phyloP scores from a whole-genome alignment of 2,329 filamentous ascomycete genomes.

The Chaetomiaceae sp. region DNA sequence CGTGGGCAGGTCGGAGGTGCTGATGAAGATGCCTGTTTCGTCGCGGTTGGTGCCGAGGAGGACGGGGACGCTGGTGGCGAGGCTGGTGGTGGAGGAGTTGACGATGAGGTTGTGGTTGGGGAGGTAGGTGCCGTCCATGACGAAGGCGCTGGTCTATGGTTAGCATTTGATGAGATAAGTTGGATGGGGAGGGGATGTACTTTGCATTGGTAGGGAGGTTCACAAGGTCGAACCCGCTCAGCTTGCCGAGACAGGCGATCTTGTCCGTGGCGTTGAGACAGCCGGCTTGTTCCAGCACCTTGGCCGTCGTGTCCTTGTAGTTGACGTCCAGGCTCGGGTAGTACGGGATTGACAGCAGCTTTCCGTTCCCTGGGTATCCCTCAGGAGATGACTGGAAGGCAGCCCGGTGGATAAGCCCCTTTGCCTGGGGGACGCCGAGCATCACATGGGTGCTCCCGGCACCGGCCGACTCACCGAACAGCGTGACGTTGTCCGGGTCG shows the following conservation, averaged over 20 bases:
- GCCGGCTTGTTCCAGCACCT: conserved; percentile 27
- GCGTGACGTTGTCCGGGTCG: conserved; percentile 32
- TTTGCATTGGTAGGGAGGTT: conserved; percentile 30
- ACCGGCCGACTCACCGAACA: conserved; percentile 35
- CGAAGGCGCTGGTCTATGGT: conserved; percentile 20
- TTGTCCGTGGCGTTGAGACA: conserved; percentile 25
- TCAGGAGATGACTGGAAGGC: conserved; percentile 31
- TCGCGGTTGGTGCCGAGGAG: conserved; percentile 37
- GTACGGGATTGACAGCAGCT: conserved; percentile 17
- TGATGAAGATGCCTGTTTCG: conserved; percentile 28
- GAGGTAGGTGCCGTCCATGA: conserved; percentile 32
- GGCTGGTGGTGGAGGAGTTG: conserved; percentile 22
- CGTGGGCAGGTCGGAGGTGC: neutral
- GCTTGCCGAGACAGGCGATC: conserved; percentile 27
- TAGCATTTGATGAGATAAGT: neutral
- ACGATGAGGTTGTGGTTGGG: conserved; percentile 27
- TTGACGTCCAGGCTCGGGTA: conserved; percentile 25
- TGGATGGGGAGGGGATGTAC: conserved; percentile 14
- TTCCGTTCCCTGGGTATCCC: conserved; percentile 23
- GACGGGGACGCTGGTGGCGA: conserved; percentile 29
- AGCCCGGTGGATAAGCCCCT: conserved; percentile 30
- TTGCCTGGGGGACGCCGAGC: conserved; percentile 27
- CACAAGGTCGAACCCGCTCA: conserved; percentile 29
- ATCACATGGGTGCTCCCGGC: conserved; percentile 26
- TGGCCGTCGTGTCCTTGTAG: conserved; percentile 22